phyloP scores from a whole-genome alignment of 768 basidiomycete genomes.

The Rhizopogon roseolus region DNA sequence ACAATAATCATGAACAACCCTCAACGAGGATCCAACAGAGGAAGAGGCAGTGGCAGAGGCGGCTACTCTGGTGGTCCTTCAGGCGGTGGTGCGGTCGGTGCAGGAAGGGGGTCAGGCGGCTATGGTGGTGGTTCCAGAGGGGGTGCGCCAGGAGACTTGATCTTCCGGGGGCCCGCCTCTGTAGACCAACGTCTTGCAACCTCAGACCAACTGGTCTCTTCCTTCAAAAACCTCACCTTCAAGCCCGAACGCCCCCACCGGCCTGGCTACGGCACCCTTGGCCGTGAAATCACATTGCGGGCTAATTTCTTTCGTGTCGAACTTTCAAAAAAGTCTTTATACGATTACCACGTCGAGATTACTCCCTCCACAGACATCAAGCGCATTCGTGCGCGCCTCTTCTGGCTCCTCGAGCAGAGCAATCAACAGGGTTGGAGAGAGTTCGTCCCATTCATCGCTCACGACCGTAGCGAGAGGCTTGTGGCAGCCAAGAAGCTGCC shows the following conservation, averaged over 20 bases:
- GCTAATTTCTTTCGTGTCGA: slow-evolving; percentile 47
- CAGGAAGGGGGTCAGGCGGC: slow-evolving; percentile 13
- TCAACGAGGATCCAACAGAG: slow-evolving; percentile 8
- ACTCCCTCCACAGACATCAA: slow-evolving; percentile 30
- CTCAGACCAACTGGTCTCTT: slow-evolving; percentile 20
- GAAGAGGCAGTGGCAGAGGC: slow-evolving; percentile 14
- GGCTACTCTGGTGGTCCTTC: slow-evolving; percentile 9
- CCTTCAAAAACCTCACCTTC: slow-evolving; percentile 24
- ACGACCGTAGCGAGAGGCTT: slow-evolving; percentile 40
- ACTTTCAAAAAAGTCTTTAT: slow-evolving; percentile 35
- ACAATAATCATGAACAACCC: background rate
- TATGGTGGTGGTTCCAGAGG: slow-evolving; percentile 22
- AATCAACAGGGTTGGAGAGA: slow-evolving; percentile 30
- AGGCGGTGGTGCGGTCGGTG: slow-evolving; percentile 10
- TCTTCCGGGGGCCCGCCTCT: slow-evolving; percentile 26
- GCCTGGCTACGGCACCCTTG: slow-evolving; percentile 41
- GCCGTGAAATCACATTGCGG: slow-evolving; percentile 36
- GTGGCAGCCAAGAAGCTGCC: slow-evolving; percentile 35
- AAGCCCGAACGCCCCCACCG: slow-evolving; percentile 37
- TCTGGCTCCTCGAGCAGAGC: slow-evolving; percentile 37
- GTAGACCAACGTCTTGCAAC: slow-evolving; percentile 29
- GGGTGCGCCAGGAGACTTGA: slow-evolving; percentile 19
- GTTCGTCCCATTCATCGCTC: slow-evolving; percentile 28
- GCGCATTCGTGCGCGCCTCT: slow-evolving; percentile 36
- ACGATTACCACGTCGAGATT: slow-evolving; percentile 41